A percentile compares a stretch with the other conserved stretches of the same genome.
Conservation (phyloP, 768 basidiomycete genomes). For the Pisolithus tinctorius region DNA sequence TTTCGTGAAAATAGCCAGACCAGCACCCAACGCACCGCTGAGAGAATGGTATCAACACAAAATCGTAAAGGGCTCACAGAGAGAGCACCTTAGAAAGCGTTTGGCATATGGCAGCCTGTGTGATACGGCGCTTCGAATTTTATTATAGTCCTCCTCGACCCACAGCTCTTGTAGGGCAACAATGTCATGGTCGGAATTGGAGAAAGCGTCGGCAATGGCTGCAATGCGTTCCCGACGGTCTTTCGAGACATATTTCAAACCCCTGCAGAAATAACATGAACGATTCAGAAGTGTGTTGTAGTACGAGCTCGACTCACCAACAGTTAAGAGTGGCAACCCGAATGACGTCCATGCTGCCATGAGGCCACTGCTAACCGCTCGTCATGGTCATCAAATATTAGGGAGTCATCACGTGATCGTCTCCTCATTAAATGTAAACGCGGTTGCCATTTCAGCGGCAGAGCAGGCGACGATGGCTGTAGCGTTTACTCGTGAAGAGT, state of each 20-base stretch:
- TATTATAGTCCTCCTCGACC: conserved; percentile 80
- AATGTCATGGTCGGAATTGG: conserved; percentile 66
- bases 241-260: conserved; percentile 84
- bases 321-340: conserved; percentile 73
- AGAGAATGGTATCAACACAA: conserved; percentile 2
- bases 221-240: conserved; percentile 66
- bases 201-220: conserved; percentile 72
- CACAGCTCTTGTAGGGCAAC: conserved; percentile 88
- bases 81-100: conserved; percentile 72
- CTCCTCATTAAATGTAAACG: too few relatives aligned
- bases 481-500: conserved; percentile 53
- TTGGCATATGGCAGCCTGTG: conserved; percentile 64
- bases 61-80: not conserved
- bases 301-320: conserved; percentile 44
- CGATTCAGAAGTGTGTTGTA: not conserved
- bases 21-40: conserved; percentile 89
- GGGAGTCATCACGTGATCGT: not conserved
- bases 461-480: conserved; percentile 19
- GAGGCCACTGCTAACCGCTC: not conserved
- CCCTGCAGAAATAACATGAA: conserved; percentile 45
- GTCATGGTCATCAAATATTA: conserved; percentile 11
- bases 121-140: conserved; percentile 52
- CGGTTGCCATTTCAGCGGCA: too few relatives aligned
- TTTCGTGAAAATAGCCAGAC: conserved; percentile 83
- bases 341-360: conserved; percentile 40